Conservation (phyloP, 192 early-diverging fungal species). For the Backusella macrospora region DNA sequence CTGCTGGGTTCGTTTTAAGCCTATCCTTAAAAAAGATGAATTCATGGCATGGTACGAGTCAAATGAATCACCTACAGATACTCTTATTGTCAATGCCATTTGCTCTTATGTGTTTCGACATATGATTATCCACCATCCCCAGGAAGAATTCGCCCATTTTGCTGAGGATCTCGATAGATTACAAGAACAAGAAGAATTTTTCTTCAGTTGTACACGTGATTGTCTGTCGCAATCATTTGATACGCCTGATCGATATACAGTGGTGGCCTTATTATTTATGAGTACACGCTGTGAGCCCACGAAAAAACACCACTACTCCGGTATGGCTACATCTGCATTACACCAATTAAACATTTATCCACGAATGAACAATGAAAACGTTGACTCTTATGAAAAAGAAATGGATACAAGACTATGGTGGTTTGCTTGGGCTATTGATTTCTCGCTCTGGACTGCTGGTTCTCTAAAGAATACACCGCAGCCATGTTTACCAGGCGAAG, state of each 20-base stretch:
- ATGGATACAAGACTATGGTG: conserved; percentile 46
- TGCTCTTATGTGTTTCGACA: conserved; percentile 30
- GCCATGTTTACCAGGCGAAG: conserved; percentile 8
- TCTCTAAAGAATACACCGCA: conserved; percentile 26
- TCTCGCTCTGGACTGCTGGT: conserved; percentile 35
- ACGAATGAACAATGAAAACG: conserved; percentile 32
- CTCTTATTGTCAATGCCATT: conserved; percentile 40
- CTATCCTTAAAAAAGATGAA: conserved; percentile 33
- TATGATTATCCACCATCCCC: conserved; percentile 36
- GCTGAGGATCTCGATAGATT: conserved; percentile 27
- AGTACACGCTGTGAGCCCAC: conserved; percentile 10
- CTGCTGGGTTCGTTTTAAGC: conserved; percentile 40
- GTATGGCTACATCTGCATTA: conserved; percentile 38
- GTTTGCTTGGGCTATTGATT: conserved; percentile 40
- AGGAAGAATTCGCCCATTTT: conserved; percentile 24
- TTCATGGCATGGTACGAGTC: conserved; percentile 36
- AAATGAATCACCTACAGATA: conserved; percentile 27
- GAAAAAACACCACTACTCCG: conserved; percentile 29
- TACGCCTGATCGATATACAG: conserved; percentile 35
- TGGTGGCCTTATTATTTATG: conserved; percentile 35
- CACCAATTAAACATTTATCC: conserved; percentile 39
- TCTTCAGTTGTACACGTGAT: conserved; percentile 39
- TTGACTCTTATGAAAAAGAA: conserved; percentile 35
- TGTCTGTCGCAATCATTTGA: conserved; percentile 39
- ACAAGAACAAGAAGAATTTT: conserved; percentile 37